Conservation (phyloP, 345 rosid species). For the Luvunga scandens region DNA sequence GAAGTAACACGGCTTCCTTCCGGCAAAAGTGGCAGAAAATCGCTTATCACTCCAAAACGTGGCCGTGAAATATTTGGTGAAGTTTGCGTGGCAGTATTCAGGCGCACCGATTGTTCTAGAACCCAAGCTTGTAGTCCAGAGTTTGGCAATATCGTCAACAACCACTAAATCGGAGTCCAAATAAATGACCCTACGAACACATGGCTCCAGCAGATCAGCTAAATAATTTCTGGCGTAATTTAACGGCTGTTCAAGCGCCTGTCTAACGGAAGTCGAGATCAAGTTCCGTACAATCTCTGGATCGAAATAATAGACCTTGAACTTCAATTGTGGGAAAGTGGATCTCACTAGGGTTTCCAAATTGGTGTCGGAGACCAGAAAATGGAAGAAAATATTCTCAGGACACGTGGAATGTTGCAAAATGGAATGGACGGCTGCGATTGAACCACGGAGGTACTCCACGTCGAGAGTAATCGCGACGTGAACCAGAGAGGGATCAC, state of each 20-base stretch:
- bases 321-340: slow-evolving; percentile 78
- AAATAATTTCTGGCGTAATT: slow-evolving; percentile 92
- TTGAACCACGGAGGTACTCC: slow-evolving; percentile 87
- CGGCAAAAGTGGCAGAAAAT: slow-evolving; percentile 48
- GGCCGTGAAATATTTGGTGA: slow-evolving; percentile 79
- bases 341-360: slow-evolving; percentile 70
- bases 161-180: slow-evolving; percentile 89
- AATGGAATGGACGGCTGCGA: slow-evolving; percentile 94
- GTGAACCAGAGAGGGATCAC: slow-evolving; percentile 79
- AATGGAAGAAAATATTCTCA: slow-evolving; percentile 83
- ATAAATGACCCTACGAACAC: slow-evolving; percentile 81
- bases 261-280: slow-evolving; percentile 88
- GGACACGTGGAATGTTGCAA: slow-evolving; percentile 77
- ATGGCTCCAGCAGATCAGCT: slow-evolving; percentile 79
- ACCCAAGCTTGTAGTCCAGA: slow-evolving; percentile 67
- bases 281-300: slow-evolving; percentile 67
- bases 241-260: slow-evolving; percentile 90
- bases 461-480: slow-evolving; percentile 88
- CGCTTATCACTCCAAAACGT: slow-evolving; percentile 64
- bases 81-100: slow-evolving; percentile 95
- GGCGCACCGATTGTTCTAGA: slow-evolving; percentile 89
- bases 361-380: slow-evolving; percentile 69
- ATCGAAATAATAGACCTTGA: slow-evolving; percentile 83
- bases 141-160: slow-evolving; percentile 76
- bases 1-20: slow-evolving; percentile 76